Base-by-base conservation (phyloP, 2,329 filamentous ascomycete genomes). In the Bipolaris sorokiniana region DNA sequence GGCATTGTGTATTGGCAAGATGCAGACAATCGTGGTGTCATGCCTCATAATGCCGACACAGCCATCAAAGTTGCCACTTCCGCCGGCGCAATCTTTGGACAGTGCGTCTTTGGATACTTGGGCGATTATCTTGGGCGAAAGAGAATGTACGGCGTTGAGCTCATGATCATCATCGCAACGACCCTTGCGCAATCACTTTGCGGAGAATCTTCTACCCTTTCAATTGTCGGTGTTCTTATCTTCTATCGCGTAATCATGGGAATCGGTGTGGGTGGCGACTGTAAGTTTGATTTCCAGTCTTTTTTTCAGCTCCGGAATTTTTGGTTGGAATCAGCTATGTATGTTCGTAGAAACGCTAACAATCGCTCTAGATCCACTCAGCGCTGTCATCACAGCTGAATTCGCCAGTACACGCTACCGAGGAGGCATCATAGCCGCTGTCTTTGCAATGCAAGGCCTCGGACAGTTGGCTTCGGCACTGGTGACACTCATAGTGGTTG, bases 361-460 rank as follows among this genome's bases (percentile, higher is more conserved):
- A 1, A 42, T 11, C 26, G 7, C 10, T 23, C 23, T 37, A 65
- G 63, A 94, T 71, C 91, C 91, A 5, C 81, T 96, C 7, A 91
- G 88, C 46, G 90, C 88, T 20, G 90, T 94, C 63, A 95, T 95
- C 68, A 94, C 91, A 5, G 92, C 91, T 5, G 91, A 95, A 81
- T 95, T 95, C 69, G 90, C 91, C 10, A 93, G 89, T 3, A 94
- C 90, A 51, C 92, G 89, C 77, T 93, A 90, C 87, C 82, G 91
- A 76, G 91, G 90, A 65, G 90, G 90, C 63, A 95, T 95, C 88
- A 93, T 96, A 88, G 90, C 86, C 33, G 83, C 90, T 15, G 91
- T 95, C 51, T 95, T 95, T 70, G 90, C 90, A 65, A 94, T 93
- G 90, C 91, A 96, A 75, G 90, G 91, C 63, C 84, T 95, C 49